Base-by-base conservation (phyloP, 768 basidiomycete genomes). In the Lepiota brunneoincarnata region DNA sequence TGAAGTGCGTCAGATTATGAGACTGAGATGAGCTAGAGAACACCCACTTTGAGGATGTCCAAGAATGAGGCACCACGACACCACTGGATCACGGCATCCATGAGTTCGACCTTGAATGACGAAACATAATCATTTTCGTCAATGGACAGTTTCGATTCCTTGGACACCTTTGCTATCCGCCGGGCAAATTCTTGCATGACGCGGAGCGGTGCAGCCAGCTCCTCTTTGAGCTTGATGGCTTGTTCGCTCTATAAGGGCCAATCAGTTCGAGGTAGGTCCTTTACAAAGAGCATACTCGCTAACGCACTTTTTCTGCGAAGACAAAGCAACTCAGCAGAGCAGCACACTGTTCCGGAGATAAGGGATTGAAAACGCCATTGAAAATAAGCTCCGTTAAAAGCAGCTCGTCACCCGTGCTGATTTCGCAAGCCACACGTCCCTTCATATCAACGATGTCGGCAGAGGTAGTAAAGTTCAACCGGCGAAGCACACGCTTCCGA, bases 21-120 rank as follows among this genome's bases (percentile, higher is more conserved):
- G n/a, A 17, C 31, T n/a, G 18, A n/a, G 42, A 37, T 4, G 38
- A 45, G 24, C 51, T 17, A 20, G 10, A 2, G 21, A 42, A 38
- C 3, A 6, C 79, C 26, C 39, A 91, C 95, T 83, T 97, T 97
- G 81, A 91, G 93, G 52, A 98, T 93, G 21, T 99, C 96, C 1
- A 89, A 77, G 71, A 99, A 99, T 23, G 91, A 92, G 14, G 94
- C 91, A 3, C 97, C 97, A n/a, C 92, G 85, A 73, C 96, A 98
- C 97, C 97, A 99, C 57, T 93, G 90, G 34, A 93, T 79, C 9
- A 98, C 97, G 0, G 91, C 92, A 59, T 98, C 97, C 94, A 98
- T 99, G 46, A 99, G 83, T 64, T 98, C 96, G 17, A 97, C 92
- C 71, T 98, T 98, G 84, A 99, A 99, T 10, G 90, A 93, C 49